A percentile compares a stretch with the other conserved stretches of the same genome.
phyloP scores from a whole-genome alignment of 2,329 filamentous ascomycete genomes.

The Pseudogymnoascus sp. region DNA sequence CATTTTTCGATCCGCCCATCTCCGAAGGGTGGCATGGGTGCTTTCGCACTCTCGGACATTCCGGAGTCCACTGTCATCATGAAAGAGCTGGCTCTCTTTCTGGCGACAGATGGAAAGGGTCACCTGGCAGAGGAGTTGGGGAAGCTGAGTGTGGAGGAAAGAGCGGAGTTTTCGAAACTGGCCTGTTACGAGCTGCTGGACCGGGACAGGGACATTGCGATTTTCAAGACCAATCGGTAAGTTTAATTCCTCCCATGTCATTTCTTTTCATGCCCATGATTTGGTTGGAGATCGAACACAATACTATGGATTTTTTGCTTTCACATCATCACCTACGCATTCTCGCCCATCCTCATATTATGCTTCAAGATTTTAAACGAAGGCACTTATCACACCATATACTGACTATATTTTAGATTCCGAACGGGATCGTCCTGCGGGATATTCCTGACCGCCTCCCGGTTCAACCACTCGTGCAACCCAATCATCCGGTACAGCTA shows the following conservation, averaged over 20 bases:
- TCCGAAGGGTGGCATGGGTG: slow-evolving; percentile 23
- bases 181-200: slow-evolving; percentile 14
- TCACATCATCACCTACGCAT: neutral
- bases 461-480: slow-evolving; percentile 51
- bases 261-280: neutral
- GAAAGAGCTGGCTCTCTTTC: slow-evolving; percentile 21
- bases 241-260: neutral
- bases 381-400: too few species aligned
- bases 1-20: slow-evolving; percentile 23
- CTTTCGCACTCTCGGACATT: slow-evolving; percentile 24
- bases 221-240: slow-evolving; percentile 26
- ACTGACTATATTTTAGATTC: neutral
- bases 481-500: slow-evolving; percentile 38
- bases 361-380: neutral
- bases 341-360: neutral
- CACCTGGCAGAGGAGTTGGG: slow-evolving; percentile 16
- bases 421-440: slow-evolving; percentile 16
- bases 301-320: neutral
- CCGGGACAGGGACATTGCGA: slow-evolving; percentile 15
- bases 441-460: slow-evolving; percentile 43
- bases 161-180: slow-evolving; percentile 17
- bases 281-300: neutral
- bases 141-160: slow-evolving; percentile 16
- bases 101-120: slow-evolving; percentile 8
- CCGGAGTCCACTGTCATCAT: slow-evolving; percentile 19